These are phyloP conservation scores for Cercospora beticola DNA, from an alignment of 2,329 filamentous ascomycete species.

Conservation along the genomic window DNA sequence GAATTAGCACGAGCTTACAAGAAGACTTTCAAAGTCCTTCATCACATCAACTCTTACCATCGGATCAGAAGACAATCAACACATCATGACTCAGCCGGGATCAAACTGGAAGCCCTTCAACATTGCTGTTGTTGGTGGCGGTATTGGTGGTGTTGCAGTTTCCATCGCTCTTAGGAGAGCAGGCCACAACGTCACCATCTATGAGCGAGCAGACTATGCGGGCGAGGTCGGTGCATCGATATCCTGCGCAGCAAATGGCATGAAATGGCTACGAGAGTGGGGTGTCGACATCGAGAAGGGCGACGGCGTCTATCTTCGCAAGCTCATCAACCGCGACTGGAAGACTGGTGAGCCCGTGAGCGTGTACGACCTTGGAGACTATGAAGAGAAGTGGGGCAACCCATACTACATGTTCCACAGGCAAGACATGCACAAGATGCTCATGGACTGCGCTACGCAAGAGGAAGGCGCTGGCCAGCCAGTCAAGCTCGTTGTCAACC, in stretches of 20 bases:
- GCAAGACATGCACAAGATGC: constrained; percentile 67
- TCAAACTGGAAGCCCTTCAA: constrained; percentile 33
- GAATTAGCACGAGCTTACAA: not conserved
- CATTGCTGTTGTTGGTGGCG: constrained; percentile 49
- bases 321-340: constrained; percentile 70
- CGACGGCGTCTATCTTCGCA: constrained; percentile 63
- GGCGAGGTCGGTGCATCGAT: constrained; percentile 68
- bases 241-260: constrained; percentile 68
- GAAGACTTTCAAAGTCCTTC: not conserved
- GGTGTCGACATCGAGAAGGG: constrained; percentile 63
- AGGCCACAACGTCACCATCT: constrained; percentile 61
- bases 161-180: constrained; percentile 54
- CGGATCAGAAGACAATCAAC: not conserved
- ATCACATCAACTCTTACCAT: not conserved
- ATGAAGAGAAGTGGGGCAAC: constrained; percentile 64
- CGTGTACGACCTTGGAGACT: constrained; percentile 64
- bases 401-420: constrained; percentile 68
- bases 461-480: constrained; percentile 54
- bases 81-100: constrained; percentile 22
- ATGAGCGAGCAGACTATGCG: constrained; percentile 63
- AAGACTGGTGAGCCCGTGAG: constrained; percentile 65
- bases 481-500: constrained; percentile 57
- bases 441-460: constrained; percentile 59
- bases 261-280: constrained; percentile 69
- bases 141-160: constrained; percentile 54